These are phyloP conservation scores for Plantago coronopus DNA, from an alignment of 305 asterid species.

Conservation along the genomic window DNA sequence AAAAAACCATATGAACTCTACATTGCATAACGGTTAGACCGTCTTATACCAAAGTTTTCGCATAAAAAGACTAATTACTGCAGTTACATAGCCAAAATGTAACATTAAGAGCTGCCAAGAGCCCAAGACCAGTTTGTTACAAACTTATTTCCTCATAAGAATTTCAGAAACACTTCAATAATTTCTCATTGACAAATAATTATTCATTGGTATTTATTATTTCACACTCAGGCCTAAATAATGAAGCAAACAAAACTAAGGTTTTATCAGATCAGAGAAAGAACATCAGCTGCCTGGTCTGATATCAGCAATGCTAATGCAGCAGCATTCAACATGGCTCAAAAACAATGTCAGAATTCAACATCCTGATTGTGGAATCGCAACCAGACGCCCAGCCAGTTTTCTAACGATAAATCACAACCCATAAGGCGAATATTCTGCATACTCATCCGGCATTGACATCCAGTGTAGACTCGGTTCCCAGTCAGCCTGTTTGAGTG, in stretches of 20 bases:
- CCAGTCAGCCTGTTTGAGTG: conserved; percentile 70
- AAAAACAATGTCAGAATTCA: neutral
- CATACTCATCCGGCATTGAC: conserved; percentile 56
- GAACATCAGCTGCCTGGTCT: neutral
- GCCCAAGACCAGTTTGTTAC: too few species aligned
- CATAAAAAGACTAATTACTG: too few species aligned
- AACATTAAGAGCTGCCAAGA: too few species aligned
- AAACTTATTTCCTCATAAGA: too few species aligned
- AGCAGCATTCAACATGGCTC: neutral
- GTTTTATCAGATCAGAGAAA: neutral
- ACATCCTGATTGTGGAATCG: neutral
- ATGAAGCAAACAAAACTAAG: neutral
- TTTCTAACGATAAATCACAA: conserved; percentile 36
- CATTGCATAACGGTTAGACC: too few species aligned
- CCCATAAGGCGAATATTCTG: conserved; percentile 50
- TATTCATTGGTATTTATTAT: too few species aligned
- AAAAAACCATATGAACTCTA: too few species aligned
- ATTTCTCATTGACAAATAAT: too few species aligned
- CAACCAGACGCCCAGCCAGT: conserved; percentile 18
- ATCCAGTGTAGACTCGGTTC: conserved; percentile 65
- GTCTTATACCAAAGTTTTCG: too few species aligned
- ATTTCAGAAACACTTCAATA: too few species aligned
- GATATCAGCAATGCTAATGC: neutral
- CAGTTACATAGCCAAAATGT: too few species aligned
- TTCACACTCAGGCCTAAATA: too few species aligned